phyloP scores from a whole-genome alignment of 2,329 filamentous ascomycete genomes.

The Fusarium gaditjirri region DNA sequence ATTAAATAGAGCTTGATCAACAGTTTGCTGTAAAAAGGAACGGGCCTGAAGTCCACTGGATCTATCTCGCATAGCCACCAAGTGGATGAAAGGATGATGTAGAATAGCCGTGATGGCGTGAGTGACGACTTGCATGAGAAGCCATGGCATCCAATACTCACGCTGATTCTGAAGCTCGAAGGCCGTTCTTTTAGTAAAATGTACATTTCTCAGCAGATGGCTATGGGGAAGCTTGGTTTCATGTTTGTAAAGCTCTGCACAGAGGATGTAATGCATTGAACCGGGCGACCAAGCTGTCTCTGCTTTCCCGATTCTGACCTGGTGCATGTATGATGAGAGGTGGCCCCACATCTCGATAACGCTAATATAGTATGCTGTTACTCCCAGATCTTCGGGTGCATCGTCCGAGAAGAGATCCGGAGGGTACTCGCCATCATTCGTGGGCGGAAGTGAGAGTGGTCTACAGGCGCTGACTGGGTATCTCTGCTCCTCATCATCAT shows the following conservation, averaged over 20 bases:
- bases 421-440: not conserved
- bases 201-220: not conserved
- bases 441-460: not conserved
- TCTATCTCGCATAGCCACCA: conserved; percentile 1
- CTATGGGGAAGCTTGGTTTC: not conserved
- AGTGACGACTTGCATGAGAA: not conserved
- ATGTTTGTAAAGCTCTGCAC: conserved; percentile 5
- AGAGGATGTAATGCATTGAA: conserved; percentile 4
- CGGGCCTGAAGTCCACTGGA: not conserved
- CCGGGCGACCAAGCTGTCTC: conserved; percentile 1
- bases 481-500: not conserved
- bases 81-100: conserved; percentile 9
- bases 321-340: conserved; percentile 7
- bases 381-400: not conserved
- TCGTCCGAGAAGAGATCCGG: conserved; percentile 12
- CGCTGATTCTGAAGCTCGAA: not conserved
- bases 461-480: not conserved
- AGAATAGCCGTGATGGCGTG: not conserved
- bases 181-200: not conserved
- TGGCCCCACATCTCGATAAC: conserved; percentile 2
- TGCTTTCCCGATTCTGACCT: not conserved
- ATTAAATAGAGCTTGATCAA: not conserved
- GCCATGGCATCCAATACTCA: conserved; percentile 15
- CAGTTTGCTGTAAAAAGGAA: conserved; percentile 4
- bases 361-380: conserved; percentile 8